Percentiles rank a stretch among this genome's conserved stretches.
Conservation (phyloP, 352 stramenopile genomes). For the Thraustotheca clavata region DNA sequence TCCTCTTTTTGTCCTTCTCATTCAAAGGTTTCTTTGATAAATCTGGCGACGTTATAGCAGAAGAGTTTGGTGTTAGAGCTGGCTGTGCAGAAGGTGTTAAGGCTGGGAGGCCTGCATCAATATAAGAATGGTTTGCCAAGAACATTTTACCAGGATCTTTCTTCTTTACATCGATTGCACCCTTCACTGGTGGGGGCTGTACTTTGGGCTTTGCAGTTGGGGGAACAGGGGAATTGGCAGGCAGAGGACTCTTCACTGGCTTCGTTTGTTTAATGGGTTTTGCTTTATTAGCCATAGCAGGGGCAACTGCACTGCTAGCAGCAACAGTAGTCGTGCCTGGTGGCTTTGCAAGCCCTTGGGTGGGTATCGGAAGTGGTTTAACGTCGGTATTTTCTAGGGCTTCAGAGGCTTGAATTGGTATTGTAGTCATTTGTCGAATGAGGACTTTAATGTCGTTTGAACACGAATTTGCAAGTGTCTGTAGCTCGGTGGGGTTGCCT, state of each 20-base stretch:
- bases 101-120: not conserved
- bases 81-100: not conserved
- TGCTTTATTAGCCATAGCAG: not conserved
- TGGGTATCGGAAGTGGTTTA: not conserved
- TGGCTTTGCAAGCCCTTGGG: not conserved
- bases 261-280: not conserved
- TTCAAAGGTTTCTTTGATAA: conserved; percentile 75
- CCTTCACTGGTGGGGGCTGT: not conserved
- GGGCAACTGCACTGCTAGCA: not conserved
- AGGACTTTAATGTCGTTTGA: conserved; percentile 65
- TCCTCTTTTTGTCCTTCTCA: conserved; percentile 79
- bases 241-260: not conserved
- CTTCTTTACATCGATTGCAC: not conserved
- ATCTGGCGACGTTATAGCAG: not conserved
- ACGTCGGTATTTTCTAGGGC: not conserved
- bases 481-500: conserved; percentile 59
- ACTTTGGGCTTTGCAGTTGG: not conserved
- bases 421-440: conserved; percentile 87
- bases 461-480: conserved; percentile 55
- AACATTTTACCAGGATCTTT: too few relatives aligned
- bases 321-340: not conserved
- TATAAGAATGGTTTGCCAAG: too few relatives aligned
- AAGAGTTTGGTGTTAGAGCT: not conserved
- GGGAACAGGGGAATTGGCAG: not conserved
- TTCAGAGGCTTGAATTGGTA: conserved; percentile 24